Evolutionary conservation across 352 stramenopile genomes (phyloP).

Genomic region (Elongisporangium prolatum): DNA sequence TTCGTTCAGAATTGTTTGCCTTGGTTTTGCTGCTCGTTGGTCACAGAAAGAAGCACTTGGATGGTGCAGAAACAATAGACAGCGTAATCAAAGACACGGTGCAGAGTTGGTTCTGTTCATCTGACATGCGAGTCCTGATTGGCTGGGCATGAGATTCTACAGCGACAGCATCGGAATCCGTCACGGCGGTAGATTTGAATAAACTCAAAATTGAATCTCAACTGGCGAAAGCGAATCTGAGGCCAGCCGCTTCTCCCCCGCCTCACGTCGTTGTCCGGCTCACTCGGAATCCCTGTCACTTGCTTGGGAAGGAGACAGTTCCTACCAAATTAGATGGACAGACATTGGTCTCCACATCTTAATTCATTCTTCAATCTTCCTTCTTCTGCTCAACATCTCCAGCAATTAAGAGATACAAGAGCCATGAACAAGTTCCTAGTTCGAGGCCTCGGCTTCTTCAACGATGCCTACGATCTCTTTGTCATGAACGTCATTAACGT

Average conservation of each 20-base stretch:
- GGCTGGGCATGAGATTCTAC: not conserved
- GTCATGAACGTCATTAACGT: constrained; percentile 83
- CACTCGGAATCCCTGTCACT: not conserved
- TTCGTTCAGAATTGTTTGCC: too few relatives aligned
- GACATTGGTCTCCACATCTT: not conserved
- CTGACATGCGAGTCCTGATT: not conserved
- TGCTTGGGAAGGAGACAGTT: not conserved
- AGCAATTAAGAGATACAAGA: constrained; percentile 4
- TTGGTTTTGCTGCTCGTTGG: too few relatives aligned
- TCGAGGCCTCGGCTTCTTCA: constrained; percentile 73
- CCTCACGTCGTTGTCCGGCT: not conserved
- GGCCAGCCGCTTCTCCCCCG: not conserved
- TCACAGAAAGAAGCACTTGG: too few relatives aligned
- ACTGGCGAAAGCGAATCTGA: not conserved
- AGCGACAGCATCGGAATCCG: not conserved
- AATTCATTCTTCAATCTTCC: constrained; percentile 21
- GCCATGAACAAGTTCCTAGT: constrained; percentile 60
- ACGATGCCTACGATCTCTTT: constrained; percentile 78
- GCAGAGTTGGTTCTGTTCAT: not conserved
- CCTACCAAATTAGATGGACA: not conserved
- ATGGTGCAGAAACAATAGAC: not conserved
- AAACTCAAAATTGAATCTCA: not conserved
- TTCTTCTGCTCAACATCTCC: constrained; percentile 6
- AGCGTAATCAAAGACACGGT: not conserved
- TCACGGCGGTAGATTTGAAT: not conserved